Base-by-base conservation (phyloP, 192 early-diverging fungal species). In the Coemansia aciculifera region DNA sequence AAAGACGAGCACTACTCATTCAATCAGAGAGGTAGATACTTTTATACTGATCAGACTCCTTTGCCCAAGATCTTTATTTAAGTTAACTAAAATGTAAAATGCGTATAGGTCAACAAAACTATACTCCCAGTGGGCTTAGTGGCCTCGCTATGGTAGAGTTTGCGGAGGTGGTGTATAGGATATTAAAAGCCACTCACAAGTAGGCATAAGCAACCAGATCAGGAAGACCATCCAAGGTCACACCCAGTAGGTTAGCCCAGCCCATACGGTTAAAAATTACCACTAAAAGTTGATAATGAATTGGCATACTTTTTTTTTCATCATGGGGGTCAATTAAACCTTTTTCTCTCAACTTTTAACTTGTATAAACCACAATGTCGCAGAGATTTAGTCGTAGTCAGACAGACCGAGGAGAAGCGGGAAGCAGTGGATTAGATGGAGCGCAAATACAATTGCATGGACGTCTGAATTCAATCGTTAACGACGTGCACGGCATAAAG, bases 371-470 rank as follows among this genome's bases (percentile, higher is more conserved):
- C 10, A 9, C 23, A 31, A 67, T 67, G 65, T 67, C 65, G 51
- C 51, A 57, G 65, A 37, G 65, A 21, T 29, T 42, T 21, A 32
- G 48, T 13, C 51, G 59, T 60, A 60, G 59, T 5, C 51, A 54
- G 51, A 4, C 24, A 21, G 24, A 15, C 24, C 51, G 51, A 15
- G 51, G 51, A 5, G 51, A 24, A 15, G 11, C 23, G 15, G 21
- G 59, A 27, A 24, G 40, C 27, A 27, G 27, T 10, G 46, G 40
- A 24, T 21, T 42, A 38, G 34, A 19, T 9, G 71, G 71, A 2
- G 37, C 72, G 42, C 71, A 73, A 46, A 36, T 73, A 19, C 76
- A 78, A 43, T 38, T 67, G 15, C 65, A 67, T 10, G 54, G 65
- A 13, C 59, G 67, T 9, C 37, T 69, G 34, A 42, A 62, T 15